These are phyloP conservation scores for Gnetum montanum DNA, from an alignment of 75 land plant genomes.

Conservation along the genomic window DNA sequence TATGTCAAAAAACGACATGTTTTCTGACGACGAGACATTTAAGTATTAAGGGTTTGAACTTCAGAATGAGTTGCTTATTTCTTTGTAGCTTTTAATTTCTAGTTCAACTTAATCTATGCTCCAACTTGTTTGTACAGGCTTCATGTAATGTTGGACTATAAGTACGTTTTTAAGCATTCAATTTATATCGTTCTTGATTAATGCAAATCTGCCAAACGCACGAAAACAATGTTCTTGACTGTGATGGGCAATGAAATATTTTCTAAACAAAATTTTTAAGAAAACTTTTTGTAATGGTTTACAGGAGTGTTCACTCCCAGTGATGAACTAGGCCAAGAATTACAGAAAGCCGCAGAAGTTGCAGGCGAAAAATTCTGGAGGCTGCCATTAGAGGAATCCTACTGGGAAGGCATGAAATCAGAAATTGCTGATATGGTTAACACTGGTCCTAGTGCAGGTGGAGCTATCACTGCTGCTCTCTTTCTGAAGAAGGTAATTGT, in stretches of 20 bases:
- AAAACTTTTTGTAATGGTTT: too few relatives aligned
- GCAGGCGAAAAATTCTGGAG: conserved; percentile 96
- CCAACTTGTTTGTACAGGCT: too few relatives aligned
- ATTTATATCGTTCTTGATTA: too few relatives aligned
- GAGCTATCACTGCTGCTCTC: conserved; percentile 85
- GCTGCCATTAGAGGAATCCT: conserved; percentile 90
- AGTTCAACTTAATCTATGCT: too few relatives aligned
- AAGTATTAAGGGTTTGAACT: background rate
- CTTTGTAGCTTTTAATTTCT: too few relatives aligned
- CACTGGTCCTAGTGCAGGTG: conserved; percentile 87
- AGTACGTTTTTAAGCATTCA: too few relatives aligned
- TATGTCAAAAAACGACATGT: background rate
- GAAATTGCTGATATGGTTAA: conserved; percentile 97
- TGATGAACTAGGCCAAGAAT: conserved; percentile 85
- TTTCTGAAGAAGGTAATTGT: conserved; percentile 86
- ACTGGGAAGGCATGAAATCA: conserved; percentile 97
- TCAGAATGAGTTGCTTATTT: background rate
- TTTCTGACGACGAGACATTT: too few relatives aligned
- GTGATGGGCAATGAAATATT: too few relatives aligned
- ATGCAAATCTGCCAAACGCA: too few relatives aligned
- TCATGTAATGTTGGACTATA: too few relatives aligned
- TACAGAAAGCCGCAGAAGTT: conserved; percentile 47
- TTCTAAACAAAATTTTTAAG: too few relatives aligned
- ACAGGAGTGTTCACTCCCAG: conserved; percentile 80
- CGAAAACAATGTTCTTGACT: too few relatives aligned